Evolutionary conservation across 768 basidiomycete genomes (phyloP).

Genomic region (Heimioporus sp.): DNA sequence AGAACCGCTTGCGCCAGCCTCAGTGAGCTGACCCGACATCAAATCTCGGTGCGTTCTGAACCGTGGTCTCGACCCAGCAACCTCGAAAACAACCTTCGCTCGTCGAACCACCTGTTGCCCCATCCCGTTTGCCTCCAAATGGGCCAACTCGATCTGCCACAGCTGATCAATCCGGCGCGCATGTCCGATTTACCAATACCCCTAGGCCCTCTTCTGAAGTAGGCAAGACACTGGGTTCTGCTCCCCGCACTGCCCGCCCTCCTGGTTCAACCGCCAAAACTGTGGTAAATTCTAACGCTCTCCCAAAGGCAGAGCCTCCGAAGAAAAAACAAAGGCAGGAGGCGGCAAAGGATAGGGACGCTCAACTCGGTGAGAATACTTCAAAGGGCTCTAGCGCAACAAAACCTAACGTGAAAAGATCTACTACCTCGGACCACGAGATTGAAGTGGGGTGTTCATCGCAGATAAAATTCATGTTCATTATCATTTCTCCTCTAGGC

Average conservation of each 20-base stretch:
- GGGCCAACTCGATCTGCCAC: too few species aligned
- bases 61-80: too few species aligned
- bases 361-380: not conserved
- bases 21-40: too few species aligned
- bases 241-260: conserved; percentile 11
- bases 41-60: too few species aligned
- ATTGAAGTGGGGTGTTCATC: conserved; percentile 10
- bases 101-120: too few species aligned
- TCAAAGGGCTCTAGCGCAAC: conserved; percentile 4
- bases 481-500: conserved; percentile 2
- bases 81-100: too few species aligned
- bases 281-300: not conserved
- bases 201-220: not conserved
- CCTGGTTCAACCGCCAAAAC: too few species aligned
- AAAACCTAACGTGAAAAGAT: conserved; percentile 8
- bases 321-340: conserved; percentile 20
- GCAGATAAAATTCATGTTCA: not conserved
- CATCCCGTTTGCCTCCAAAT: too few species aligned
- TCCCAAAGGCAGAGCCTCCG: conserved; percentile 5
- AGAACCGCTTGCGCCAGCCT: not conserved
- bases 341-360: conserved; percentile 2
- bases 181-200: not conserved
- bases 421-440: not conserved
- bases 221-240: not conserved
- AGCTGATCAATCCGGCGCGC: too few species aligned